These are phyloP conservation scores for Mycena alexandri DNA, from an alignment of 768 basidiomycete species.

Conservation along the genomic window DNA sequence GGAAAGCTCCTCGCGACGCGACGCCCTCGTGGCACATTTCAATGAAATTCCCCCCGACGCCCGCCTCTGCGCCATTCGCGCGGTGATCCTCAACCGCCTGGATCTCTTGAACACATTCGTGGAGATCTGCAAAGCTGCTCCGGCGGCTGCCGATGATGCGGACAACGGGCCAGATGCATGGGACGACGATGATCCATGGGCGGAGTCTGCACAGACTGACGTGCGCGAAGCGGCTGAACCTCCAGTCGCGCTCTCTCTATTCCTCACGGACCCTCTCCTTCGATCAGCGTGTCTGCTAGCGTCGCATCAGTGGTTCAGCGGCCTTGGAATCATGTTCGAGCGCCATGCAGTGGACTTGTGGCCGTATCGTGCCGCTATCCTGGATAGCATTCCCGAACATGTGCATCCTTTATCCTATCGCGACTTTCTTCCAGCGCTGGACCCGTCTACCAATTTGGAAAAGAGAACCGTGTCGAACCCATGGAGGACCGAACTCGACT, in stretches of 20 bases:
- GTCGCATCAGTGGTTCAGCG: slow-evolving; percentile 66
- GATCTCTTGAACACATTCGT: slow-evolving; percentile 82
- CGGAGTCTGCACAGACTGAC: slow-evolving; percentile 57
- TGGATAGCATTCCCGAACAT: slow-evolving; percentile 83
- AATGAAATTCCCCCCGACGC: slow-evolving; percentile 68
- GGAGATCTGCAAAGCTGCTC: slow-evolving; percentile 64
- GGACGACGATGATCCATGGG: slow-evolving; percentile 88
- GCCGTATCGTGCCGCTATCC: slow-evolving; percentile 76
- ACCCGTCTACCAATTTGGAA: slow-evolving; percentile 63
- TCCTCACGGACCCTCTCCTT: slow-evolving; percentile 71
- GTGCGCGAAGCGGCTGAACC: slow-evolving; percentile 49
- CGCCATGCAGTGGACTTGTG: slow-evolving; percentile 72
- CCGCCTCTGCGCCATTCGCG: slow-evolving; percentile 73
- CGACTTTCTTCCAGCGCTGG: slow-evolving; percentile 73
- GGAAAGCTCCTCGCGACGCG: slow-evolving; percentile 25
- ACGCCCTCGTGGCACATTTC: slow-evolving; percentile 67
- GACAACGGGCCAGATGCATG: slow-evolving; percentile 74
- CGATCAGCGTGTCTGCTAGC: slow-evolving; percentile 76
- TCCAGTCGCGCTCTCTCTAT: slow-evolving; percentile 69
- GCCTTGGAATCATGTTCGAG: slow-evolving; percentile 68
- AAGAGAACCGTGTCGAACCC: slow-evolving; percentile 42
- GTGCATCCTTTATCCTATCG: slow-evolving; percentile 71
- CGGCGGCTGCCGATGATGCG: slow-evolving; percentile 52
- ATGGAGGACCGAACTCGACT: slow-evolving; percentile 71
- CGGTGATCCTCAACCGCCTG: slow-evolving; percentile 73